These are phyloP conservation scores for Inosperma sp. DNA, from an alignment of 768 basidiomycete genomes.

Conservation along the genomic window DNA sequence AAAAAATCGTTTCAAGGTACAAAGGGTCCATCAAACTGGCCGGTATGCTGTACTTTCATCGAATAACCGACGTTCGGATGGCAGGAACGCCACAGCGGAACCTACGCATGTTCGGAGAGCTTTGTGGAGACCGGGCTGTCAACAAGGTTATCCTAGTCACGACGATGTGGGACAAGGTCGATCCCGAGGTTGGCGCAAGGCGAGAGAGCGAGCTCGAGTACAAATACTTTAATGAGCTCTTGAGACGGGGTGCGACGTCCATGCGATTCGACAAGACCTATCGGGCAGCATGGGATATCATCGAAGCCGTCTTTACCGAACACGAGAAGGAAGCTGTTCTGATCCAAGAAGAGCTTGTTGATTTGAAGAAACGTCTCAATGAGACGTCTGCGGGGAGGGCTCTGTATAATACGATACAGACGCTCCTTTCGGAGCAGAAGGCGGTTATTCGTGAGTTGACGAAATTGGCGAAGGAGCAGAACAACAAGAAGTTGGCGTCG, in stretches of 20 bases:
- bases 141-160: conserved; percentile 32
- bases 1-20: conserved; percentile 26
- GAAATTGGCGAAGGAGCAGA: conserved; percentile 3
- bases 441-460: conserved; percentile 3
- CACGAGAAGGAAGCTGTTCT: conserved; percentile 18
- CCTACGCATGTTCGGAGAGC: conserved; percentile 29
- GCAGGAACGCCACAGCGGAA: conserved; percentile 30
- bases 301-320: conserved; percentile 18
- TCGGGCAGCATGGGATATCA: conserved; percentile 26
- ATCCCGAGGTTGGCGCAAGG: conserved; percentile 14
- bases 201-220: conserved; percentile 27
- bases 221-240: conserved; percentile 29
- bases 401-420: conserved; percentile 23
- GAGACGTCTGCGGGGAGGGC: conserved; percentile 31
- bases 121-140: conserved; percentile 25
- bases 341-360: conserved; percentile 31
- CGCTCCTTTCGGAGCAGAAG: conserved; percentile 24
- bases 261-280: conserved; percentile 21
- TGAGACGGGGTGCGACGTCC: conserved; percentile 21
- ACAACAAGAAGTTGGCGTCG: conserved; percentile 13
- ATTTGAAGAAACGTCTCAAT: conserved; percentile 23
- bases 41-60: conserved; percentile 37
- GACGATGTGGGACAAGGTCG: conserved; percentile 37
- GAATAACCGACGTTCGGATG: conserved; percentile 37
- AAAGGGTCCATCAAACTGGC: conserved; percentile 23